phyloP scores from a whole-genome alignment of 176 grass and related monocot genomes.

The Microstegium vimineum region DNA sequence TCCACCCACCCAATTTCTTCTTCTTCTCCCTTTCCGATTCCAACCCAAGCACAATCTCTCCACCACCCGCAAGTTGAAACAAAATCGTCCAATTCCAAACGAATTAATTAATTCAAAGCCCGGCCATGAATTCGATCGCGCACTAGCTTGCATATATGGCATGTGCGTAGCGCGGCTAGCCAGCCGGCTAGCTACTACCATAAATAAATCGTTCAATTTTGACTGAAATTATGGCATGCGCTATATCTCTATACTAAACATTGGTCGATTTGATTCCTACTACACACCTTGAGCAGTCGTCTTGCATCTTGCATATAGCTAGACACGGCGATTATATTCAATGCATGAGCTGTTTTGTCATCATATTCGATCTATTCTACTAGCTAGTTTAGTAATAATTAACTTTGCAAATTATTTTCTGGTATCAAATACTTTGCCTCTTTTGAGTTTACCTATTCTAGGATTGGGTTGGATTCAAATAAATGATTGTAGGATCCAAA shows the following conservation, averaged over 20 bases:
- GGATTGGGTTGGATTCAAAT: no score
- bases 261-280: not conserved
- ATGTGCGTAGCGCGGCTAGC: not conserved
- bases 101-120: not conserved
- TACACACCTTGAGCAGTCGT: not conserved
- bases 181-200: not conserved
- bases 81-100: not conserved
- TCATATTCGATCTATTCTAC: not conserved
- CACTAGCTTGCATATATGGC: no score
- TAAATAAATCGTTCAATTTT: not conserved
- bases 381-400: not conserved
- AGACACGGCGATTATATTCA: not conserved
- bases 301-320: not conserved
- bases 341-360: not conserved
- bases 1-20: not conserved
- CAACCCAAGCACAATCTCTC: constrained; percentile 22
- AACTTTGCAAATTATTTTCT: not conserved
- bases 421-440: no score
- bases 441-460: no score
- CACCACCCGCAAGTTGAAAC: constrained; percentile 1
- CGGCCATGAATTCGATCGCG: no score
- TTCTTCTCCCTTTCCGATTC: not conserved
- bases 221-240: not conserved
- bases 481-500: no score
- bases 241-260: not conserved